Base-by-base conservation (phyloP, 2,329 filamentous ascomycete species). In the Fusarium haematococcum region DNA sequence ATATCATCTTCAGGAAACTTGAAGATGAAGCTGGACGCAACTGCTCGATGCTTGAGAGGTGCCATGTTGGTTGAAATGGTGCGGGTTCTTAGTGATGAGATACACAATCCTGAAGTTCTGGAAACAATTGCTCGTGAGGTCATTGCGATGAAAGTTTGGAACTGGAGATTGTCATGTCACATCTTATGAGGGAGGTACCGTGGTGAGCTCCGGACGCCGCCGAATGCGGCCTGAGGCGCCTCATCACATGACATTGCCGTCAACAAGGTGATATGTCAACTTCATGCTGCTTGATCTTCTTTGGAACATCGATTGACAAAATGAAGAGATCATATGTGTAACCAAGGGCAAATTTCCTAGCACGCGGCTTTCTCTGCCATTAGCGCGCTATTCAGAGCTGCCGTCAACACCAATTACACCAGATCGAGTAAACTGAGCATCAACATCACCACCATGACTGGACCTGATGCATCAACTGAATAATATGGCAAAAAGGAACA, bases 21-120 rank as follows among this genome's bases (percentile, higher is more conserved):
- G 81, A 90, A 85, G 70, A 90, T 84, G 77, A 90, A 90, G 56
- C 84, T 86, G 3, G 84, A 86, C 1, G 86, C 87, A 5, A 90
- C 86, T 1, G 81, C 81, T 63, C 84, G 74, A 57, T 76, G 80
- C 45, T 78, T 65, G 33, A 79, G 76, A 41, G 65, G 27, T 9
- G 74, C 41, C 76, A 80, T 80, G 27, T 30, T 69, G 37, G 65
- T 60, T n/a, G 63, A 69, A 32, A 61, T 66, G 11, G 57, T 25
- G 54, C 67, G 67, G 50, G 41, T 32, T n/a, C 41, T 56, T 27
- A n/a, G 25, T 30, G 48, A 18, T 25, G 18, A 56, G 41, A 48
- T 25, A 30, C 13, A 37, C 32, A 39, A 20, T 25, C 20, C 43
- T 18, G n/a, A 32, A 20, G 27, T n/a, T 45, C 16, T 50, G 16